Evolutionary conservation across 345 rosid species (phyloP).

Genomic region (Cardamine occulta): DNA sequence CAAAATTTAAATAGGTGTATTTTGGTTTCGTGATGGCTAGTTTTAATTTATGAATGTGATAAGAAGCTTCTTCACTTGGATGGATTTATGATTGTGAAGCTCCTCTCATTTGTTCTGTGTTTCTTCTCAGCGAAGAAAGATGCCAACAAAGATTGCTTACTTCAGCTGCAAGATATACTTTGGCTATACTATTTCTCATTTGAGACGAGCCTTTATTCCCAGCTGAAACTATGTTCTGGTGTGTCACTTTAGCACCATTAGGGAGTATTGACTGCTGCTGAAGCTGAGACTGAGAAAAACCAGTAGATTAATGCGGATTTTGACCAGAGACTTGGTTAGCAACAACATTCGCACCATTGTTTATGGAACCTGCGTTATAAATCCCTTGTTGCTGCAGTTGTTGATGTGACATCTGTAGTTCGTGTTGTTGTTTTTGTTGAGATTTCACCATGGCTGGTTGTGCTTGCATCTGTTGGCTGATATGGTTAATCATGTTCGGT

Average conservation of each 20-base stretch:
- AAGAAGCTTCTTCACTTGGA: background rate
- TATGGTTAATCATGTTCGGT: slow-evolving; percentile 54
- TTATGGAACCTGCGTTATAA: slow-evolving; percentile 44
- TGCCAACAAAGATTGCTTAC: slow-evolving; percentile 38
- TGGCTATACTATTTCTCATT: slow-evolving; percentile 42
- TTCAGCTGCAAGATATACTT: slow-evolving; percentile 45
- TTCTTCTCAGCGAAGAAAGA: slow-evolving; percentile 5
- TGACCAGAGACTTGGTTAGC: slow-evolving; percentile 53
- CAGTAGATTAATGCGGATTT: slow-evolving; percentile 34
- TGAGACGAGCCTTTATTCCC: slow-evolving; percentile 57
- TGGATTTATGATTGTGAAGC: slow-evolving; percentile 8
- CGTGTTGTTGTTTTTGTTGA: slow-evolving; percentile 65
- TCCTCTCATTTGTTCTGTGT: slow-evolving; percentile 22
- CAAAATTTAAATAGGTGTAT: no score
- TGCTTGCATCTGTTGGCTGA: slow-evolving; percentile 57
- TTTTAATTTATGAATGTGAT: background rate
- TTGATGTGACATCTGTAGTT: slow-evolving; percentile 50
- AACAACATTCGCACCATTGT: slow-evolving; percentile 48
- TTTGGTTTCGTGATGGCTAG: no score
- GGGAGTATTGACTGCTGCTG: slow-evolving; percentile 60
- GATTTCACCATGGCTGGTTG: slow-evolving; percentile 63
- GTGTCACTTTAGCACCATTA: slow-evolving; percentile 51
- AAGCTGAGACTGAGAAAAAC: slow-evolving; percentile 45
- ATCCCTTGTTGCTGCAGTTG: slow-evolving; percentile 46
- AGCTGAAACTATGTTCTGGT: slow-evolving; percentile 48